Percentiles rank a stretch among this genome's conserved stretches.
Conservation (phyloP, 2,329 filamentous ascomycete genomes). For the Diaporthe sp. region DNA sequence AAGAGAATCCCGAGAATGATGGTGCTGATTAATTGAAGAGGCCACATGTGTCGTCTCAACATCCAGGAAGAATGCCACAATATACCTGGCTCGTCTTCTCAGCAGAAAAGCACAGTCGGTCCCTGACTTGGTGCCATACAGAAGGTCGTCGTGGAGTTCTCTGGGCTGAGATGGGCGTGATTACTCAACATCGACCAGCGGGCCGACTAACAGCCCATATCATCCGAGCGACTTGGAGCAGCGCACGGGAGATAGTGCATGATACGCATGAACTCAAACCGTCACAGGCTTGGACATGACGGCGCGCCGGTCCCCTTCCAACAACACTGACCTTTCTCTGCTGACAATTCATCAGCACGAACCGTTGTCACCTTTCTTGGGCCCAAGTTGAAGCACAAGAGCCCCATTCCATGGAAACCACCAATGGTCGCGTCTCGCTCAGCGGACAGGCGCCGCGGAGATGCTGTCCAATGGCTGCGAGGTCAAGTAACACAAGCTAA, state of each 20-base stretch:
- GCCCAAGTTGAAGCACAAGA: too few relatives aligned
- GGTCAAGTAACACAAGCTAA: not conserved
- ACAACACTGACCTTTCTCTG: too few relatives aligned
- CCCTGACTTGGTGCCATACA: not conserved
- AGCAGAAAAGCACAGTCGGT: not conserved
- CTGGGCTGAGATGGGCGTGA: constrained; percentile 2
- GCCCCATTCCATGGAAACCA: not conserved
- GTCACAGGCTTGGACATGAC: not conserved
- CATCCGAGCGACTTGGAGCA: not conserved
- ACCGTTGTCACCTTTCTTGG: not conserved
- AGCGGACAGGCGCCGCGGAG: not conserved
- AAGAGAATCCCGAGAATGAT: not conserved
- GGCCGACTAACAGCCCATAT: constrained; percentile 31
- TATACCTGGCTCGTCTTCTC: not conserved
- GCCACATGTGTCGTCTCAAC: not conserved
- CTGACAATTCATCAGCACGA: not conserved
- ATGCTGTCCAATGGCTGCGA: not conserved
- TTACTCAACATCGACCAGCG: constrained; percentile 28
- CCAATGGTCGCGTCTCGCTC: not conserved
- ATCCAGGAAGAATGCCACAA: not conserved
- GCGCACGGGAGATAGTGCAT: not conserved
- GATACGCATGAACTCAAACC: not conserved
- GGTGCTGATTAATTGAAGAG: constrained; percentile 22
- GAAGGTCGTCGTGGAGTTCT: not conserved
- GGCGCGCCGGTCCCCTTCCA: not conserved